Conservation (phyloP, 148 eudicot species). For the Vaccinium myrtillus region DNA sequence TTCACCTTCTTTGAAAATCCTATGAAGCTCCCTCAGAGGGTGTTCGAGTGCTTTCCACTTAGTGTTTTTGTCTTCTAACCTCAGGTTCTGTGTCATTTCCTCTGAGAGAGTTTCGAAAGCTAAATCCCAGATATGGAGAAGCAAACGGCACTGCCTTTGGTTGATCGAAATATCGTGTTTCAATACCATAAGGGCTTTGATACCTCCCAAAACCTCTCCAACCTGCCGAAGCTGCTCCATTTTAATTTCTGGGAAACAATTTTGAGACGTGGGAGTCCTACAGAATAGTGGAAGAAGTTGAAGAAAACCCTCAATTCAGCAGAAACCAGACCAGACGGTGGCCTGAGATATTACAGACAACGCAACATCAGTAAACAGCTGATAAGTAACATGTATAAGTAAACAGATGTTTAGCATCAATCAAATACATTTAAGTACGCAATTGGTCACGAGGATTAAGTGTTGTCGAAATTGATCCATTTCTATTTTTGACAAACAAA, state of each 20-base stretch:
- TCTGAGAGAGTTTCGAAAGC: slow-evolving; percentile 56
- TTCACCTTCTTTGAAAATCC: slow-evolving; percentile 65
- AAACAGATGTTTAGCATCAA: background rate
- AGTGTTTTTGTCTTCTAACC: slow-evolving; percentile 51
- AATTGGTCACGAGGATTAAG: background rate
- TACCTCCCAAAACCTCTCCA: slow-evolving; percentile 64
- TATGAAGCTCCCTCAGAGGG: slow-evolving; percentile 54
- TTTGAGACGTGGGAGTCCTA: background rate
- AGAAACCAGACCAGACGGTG: background rate
- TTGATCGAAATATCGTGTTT: slow-evolving; percentile 47
- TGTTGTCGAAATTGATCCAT: background rate
- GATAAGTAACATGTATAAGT: background rate
- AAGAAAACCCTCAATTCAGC: slow-evolving; percentile 7
- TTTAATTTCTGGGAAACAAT: background rate
- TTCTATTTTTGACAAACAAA: slow-evolving; percentile 11
- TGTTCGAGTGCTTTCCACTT: slow-evolving; percentile 67
- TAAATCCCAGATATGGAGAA: slow-evolving; percentile 38
- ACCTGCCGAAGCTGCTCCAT: slow-evolving; percentile 77
- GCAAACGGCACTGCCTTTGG: slow-evolving; percentile 51
- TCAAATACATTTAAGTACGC: background rate
- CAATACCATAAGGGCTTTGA: slow-evolving; percentile 57
- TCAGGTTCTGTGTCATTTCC: slow-evolving; percentile 53
- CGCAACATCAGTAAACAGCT: background rate
- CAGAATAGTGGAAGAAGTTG: background rate
- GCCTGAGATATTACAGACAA: background rate